Evolutionary conservation across 805 yeast species (phyloP), one percentile per base, ranked within the genome.

Genomic region (Lipomyces yamanashiensis): DNA sequence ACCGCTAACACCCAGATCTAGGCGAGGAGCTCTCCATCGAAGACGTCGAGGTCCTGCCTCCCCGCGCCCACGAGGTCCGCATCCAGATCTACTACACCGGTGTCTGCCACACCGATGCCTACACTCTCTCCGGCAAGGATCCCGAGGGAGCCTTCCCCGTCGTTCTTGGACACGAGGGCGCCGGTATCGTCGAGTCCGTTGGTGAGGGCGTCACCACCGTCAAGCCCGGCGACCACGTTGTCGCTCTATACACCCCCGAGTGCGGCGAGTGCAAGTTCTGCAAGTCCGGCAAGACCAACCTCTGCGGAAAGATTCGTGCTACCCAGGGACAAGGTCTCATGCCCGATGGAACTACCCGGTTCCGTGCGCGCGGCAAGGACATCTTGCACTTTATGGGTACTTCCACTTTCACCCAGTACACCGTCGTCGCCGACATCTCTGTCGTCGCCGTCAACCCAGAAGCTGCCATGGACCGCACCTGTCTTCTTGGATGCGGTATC

Each of bases 71-170:
- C 75, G 99, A 95, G 80, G 98, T 95, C 54, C 88, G 99, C 78
- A 89, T 95, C 76, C 89, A 91, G 78, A 79, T 95, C 62, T 82
- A 81, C 57, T 83, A 89, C 80, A 89, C 98, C 37, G 99, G 98
- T 76, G 97, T 95, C 45, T 95, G 99, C 78, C 99, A 95, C 81
- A 95, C 99, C 41, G 99, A 95, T 76, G 98, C 98, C 45, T 95
- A 88, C 82, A 93, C 98, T 10, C 82, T 95, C 70, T 87, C 96
- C 54, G 99, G 99, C 64, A 84, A 81, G 62, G 99, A 95, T 77
- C 95, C 98, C 60, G 99, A 95, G 80, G 99, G 98, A 72, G 89
- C 88, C 13, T 92, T 92, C 84, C 98, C 98, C 17, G 88, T 87
- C 19, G 80, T 95, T 66, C 67, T 96, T 73, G 99, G 99, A 67